Evolutionary conservation across 495 filamentous ascomycete genomes (phyloP), one percentile per base, ranked within the genome.

Genomic region (Hypoxylon lienhwacheense): DNA sequence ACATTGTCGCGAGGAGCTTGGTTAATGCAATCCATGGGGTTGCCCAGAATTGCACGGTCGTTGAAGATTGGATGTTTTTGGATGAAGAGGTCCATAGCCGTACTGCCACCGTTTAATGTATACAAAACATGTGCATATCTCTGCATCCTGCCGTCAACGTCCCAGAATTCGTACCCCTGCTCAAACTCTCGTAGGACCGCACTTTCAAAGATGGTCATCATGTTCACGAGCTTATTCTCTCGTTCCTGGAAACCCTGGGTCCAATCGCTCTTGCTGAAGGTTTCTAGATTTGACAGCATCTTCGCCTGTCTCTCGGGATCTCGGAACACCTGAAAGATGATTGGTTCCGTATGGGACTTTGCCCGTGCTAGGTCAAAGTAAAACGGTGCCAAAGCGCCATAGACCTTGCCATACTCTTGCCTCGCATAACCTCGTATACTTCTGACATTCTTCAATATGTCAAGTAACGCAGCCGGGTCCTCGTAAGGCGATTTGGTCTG

Each of bases 171-270:
- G 54, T 91, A 90, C 3, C 88, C 95, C 55, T 87, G 87, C 66
- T 95, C 88, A 63, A 97, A 97, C 69, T 97, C 92, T 42, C 86
- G 80, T 42, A 95, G 70, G 5, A 92, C 91, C 2, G 91, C 89
- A 47, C 85, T 91, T 70, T 97, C 91, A 61, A 99, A 97, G 59
- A 92, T 86, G 19, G 79, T 79, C 33, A 86, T 77, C 75, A 93
- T 89, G n/a, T 72, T 73, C 14, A 83, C 77, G 20, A 99, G 70
- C 57, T 85, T 85, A 45, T 84, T 81, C 51, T 86, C 77, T 14
- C 93, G 73, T 54, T 83, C 74, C 46, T 73, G 66, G 81, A 86
- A 93, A 4, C 88, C 91, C 44, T 85, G 70, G 5, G 88, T 76
- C 65, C 80, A 85, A 66, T 97, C 95, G 59, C 87, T 89, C 59